A percentile compares a stretch with the other conserved stretches of the same genome.
Evolutionary conservation across 139 green algal genomes (phyloP).

Genomic region (Chlorella sp.): DNA sequence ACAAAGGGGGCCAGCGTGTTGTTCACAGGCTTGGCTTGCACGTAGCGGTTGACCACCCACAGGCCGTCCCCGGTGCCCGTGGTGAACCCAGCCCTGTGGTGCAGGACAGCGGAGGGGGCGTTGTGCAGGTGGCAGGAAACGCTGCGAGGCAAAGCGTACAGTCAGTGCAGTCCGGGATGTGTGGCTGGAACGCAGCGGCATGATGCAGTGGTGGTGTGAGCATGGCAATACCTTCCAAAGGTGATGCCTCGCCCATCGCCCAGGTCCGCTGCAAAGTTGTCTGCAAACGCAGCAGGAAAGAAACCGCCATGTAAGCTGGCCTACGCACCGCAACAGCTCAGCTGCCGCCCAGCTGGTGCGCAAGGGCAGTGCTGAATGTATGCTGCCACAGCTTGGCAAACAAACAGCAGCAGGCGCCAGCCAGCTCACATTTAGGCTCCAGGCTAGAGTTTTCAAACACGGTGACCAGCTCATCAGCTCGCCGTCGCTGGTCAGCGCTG

Average conservation of each 20-base stretch:
- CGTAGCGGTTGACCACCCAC: constrained; percentile 4
- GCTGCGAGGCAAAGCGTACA: no score
- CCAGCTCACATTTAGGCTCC: not conserved
- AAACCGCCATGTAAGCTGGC: not conserved
- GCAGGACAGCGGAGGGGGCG: no score
- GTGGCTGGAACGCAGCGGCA: no score
- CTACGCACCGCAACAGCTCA: not conserved
- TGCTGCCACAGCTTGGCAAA: no score
- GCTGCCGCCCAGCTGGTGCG: not conserved
- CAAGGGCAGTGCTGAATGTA: no score
- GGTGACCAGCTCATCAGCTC: not conserved
- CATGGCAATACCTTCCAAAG: constrained; percentile 9
- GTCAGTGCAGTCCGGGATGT: no score
- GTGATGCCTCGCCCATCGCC: constrained; percentile 13
- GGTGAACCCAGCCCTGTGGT: not conserved
- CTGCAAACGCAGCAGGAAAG: not conserved
- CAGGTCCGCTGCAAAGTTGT: not conserved
- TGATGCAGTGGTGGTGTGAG: no score
- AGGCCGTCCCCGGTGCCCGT: constrained; percentile 9
- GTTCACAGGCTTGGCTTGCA: not conserved
- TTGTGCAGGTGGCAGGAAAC: not conserved
- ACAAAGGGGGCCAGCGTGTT: constrained; percentile 2
- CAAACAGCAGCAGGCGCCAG: no score
- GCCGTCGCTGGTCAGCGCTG: not conserved
- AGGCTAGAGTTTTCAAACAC: not conserved